Evolutionary conservation across 192 early-diverging fungal genomes (phyloP), one percentile per base, ranked within the genome.

Genomic region (Cetraspora pellucida): DNA sequence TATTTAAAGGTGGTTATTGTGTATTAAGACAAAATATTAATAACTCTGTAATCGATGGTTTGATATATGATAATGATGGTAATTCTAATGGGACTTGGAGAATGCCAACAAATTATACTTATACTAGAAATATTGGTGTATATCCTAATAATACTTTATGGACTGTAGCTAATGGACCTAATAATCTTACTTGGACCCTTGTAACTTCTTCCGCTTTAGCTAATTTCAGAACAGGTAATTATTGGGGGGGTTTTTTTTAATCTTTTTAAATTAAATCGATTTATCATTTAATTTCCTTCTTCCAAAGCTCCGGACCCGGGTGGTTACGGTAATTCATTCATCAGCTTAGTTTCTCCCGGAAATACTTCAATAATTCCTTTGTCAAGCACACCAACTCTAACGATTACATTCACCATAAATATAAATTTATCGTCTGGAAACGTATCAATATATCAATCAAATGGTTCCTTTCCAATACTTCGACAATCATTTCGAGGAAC

Each of bases 1-100:
- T 37, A 65, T 65, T n/a, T 65, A 14, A 65, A 37, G 63, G 30
- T 37, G 63, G 63, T n/a, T 65, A 65, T 65, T 17, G 28, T 10
- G 31, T 65, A 43, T 37, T 37, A 60, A 60, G 23, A 27, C 58
- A 60, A 60, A 25, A 0, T 37, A 16, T 30, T 37, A 37, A 43
- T 17, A 63, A 14, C 19, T 1, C 31, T 0, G 1, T 19, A 0
- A 37, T 37, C 5, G 31, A 37, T 37, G 63, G 31, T 4, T 65
- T 37, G 37, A 37, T n/a, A 16, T 37, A 65, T 65, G 31, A 27
- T 60, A 25, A 60, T 25, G 28, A 25, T 28, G 58, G 58, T 60
- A 30, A 37, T 28, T 3, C 13, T 60, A 28, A n/a, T 60, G 25
- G 13, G 21, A 27, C 11, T 60, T 60, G 58, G 58, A 11, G 19